phyloP scores from a whole-genome alignment of 768 basidiomycete species.

The Lactifluus pinguis region DNA sequence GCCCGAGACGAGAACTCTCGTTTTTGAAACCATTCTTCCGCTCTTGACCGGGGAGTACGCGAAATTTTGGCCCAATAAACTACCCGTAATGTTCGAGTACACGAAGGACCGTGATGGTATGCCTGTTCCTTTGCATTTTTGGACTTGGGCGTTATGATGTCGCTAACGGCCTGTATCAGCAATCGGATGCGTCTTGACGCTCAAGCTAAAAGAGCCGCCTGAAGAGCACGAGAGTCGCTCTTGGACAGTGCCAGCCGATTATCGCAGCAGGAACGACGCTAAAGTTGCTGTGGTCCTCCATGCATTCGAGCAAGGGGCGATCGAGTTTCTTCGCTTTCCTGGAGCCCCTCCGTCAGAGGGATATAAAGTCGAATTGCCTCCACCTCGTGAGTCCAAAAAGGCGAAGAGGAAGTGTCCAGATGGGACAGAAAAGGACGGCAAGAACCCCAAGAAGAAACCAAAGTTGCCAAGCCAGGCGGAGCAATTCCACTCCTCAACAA shows the following conservation, averaged over 20 bases:
- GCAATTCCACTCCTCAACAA: neutral
- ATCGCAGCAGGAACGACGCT: slow-evolving; percentile 52
- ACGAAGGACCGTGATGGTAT: slow-evolving; percentile 44
- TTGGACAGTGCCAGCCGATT: slow-evolving; percentile 41
- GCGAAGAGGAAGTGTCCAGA: slow-evolving; percentile 20
- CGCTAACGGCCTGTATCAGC: slow-evolving; percentile 29
- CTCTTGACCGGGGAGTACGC: slow-evolving; percentile 36
- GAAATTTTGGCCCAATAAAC: slow-evolving; percentile 32
- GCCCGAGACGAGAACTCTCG: slow-evolving; percentile 35
- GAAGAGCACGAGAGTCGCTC: slow-evolving; percentile 30
- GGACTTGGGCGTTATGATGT: neutral
- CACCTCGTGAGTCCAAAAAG: slow-evolving; percentile 13
- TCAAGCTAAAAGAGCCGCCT: slow-evolving; percentile 32
- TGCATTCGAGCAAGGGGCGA: slow-evolving; percentile 45
- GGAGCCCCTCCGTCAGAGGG: slow-evolving; percentile 35
- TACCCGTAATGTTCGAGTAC: slow-evolving; percentile 33
- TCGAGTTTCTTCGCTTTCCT: slow-evolving; percentile 52
- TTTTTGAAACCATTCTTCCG: slow-evolving; percentile 38
- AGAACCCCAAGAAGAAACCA: neutral
- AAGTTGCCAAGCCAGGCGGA: slow-evolving; percentile 5
- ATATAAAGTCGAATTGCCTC: slow-evolving; percentile 31
- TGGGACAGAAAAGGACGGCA: neutral
- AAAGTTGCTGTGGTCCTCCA: slow-evolving; percentile 44
- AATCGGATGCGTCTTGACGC: slow-evolving; percentile 42
- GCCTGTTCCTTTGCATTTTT: slow-evolving; percentile 7